These are phyloP conservation scores for Aeminium ludgeri DNA, from an alignment of 495 filamentous ascomycete species.

Conservation along the genomic window DNA sequence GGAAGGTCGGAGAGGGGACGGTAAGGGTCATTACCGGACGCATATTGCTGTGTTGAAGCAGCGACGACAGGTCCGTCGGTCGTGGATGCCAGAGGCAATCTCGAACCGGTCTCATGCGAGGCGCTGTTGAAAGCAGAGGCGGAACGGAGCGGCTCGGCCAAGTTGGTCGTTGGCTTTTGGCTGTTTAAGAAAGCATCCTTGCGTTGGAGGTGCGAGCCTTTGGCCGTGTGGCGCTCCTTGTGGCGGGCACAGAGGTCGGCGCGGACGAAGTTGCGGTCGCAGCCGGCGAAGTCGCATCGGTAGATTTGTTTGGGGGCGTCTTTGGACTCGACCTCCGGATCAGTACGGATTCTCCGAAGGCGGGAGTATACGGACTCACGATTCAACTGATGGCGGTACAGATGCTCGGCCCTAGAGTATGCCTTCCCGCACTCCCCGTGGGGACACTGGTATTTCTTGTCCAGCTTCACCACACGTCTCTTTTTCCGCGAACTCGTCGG, in stretches of 20 bases:
- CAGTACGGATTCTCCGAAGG: background rate
- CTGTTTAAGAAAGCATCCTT: conserved; percentile 59
- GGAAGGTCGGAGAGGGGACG: too few species aligned
- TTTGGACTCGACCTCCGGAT: too few species aligned
- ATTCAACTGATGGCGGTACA: conserved; percentile 93
- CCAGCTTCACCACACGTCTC: conserved; percentile 49
- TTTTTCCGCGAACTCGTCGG: conserved; percentile 66
- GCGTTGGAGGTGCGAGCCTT: conserved; percentile 82
- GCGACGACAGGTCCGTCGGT: too few species aligned
- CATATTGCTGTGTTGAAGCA: too few species aligned
- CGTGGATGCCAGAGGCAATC: too few species aligned
- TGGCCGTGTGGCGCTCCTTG: conserved; percentile 87
- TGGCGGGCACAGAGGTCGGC: conserved; percentile 89
- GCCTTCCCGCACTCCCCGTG: conserved; percentile 84
- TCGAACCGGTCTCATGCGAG: too few species aligned
- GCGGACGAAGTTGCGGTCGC: conserved; percentile 77
- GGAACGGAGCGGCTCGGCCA: too few species aligned
- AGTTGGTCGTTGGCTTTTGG: conserved; percentile 5
- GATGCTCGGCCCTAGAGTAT: conserved; percentile 90
- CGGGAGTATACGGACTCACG: conserved; percentile 42
- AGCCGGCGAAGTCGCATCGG: conserved; percentile 84
- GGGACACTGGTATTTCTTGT: conserved; percentile 90
- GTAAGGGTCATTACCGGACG: too few species aligned
- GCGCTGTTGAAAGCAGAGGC: too few species aligned
- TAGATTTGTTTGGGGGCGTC: conserved; percentile 87